Evolutionary conservation across 176 grass and related monocot species (phyloP).

Genomic region (Oryza australiensis): DNA sequence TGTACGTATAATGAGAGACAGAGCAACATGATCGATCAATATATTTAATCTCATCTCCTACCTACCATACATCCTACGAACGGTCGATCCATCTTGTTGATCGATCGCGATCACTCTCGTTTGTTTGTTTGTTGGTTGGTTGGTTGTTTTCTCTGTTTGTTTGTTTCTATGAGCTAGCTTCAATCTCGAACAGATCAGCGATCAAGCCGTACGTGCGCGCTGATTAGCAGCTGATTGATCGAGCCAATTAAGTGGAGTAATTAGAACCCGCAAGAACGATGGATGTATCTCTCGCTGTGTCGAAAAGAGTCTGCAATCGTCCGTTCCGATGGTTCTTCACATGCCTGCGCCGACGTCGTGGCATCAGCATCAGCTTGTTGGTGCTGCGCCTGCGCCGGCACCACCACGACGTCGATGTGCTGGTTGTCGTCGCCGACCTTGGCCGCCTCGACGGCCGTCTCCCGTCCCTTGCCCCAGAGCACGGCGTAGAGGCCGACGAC

Average conservation of each 20-base stretch:
- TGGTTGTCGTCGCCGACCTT: constrained; percentile 3
- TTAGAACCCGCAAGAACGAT: background rate
- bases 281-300: background rate
- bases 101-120: no score
- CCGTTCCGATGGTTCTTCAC: background rate
- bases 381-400: background rate
- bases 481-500: constrained; percentile 73
- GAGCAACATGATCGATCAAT: no score
- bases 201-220: no score
- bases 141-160: no score
- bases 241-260: background rate
- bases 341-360: background rate
- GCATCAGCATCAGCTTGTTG: background rate
- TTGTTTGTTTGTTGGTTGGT: no score
- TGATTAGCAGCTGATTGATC: background rate
- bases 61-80: no score
- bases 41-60: no score
- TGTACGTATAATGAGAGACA: no score
- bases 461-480: constrained; percentile 78
- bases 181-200: no score
- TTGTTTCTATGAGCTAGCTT: no score
- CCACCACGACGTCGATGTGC: constrained; percentile 36
- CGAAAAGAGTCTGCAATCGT: background rate
- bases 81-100: no score
- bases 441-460: constrained; percentile 27